Percentiles rank a stretch among this genome's conserved stretches.
Evolutionary conservation across 1,284 basidiomycete genomes (phyloP).

Genomic region (Austroboletus novae-zelandiae): DNA sequence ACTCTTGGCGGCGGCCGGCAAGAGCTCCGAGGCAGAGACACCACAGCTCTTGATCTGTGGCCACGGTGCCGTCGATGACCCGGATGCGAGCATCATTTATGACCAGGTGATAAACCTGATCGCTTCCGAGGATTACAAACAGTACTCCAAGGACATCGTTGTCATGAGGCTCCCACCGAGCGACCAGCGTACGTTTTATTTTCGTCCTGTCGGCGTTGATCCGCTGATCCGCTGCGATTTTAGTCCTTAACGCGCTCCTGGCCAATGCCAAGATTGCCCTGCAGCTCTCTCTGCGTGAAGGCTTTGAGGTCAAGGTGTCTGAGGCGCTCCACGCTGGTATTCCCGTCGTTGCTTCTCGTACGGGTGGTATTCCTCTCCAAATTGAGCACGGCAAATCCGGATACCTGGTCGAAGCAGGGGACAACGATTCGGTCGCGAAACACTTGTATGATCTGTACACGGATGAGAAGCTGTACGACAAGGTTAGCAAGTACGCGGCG

Average conservation of each 20-base stretch:
- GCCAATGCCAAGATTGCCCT: conserved; percentile 73
- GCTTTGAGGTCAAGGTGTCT: conserved; percentile 91
- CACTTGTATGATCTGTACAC: conserved; percentile 74
- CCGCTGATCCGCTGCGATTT: conserved; percentile 4
- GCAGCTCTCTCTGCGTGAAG: conserved; percentile 81
- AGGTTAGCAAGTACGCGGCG: conserved; percentile 65
- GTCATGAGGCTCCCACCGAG: conserved; percentile 79
- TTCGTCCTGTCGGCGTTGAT: neutral
- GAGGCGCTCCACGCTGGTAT: conserved; percentile 85
- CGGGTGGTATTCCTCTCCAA: conserved; percentile 88
- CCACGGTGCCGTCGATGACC: conserved; percentile 85
- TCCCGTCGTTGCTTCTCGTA: conserved; percentile 76
- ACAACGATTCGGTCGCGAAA: conserved; percentile 69
- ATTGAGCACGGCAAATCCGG: conserved; percentile 82
- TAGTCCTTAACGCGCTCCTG: conserved; percentile 77
- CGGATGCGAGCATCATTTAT: conserved; percentile 83
- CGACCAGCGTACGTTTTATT: conserved; percentile 62
- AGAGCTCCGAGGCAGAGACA: conserved; percentile 50
- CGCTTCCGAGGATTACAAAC: conserved; percentile 47
- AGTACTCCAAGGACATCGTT: conserved; percentile 66
- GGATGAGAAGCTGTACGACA: conserved; percentile 61
- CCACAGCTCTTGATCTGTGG: conserved; percentile 84
- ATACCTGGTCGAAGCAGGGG: conserved; percentile 71
- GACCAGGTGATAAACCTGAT: conserved; percentile 69
- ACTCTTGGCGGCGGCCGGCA: conserved; percentile 49